Evolutionary conservation across 2,329 filamentous ascomycete species (phyloP).

Genomic region (Colletotrichum lindemuthianum): DNA sequence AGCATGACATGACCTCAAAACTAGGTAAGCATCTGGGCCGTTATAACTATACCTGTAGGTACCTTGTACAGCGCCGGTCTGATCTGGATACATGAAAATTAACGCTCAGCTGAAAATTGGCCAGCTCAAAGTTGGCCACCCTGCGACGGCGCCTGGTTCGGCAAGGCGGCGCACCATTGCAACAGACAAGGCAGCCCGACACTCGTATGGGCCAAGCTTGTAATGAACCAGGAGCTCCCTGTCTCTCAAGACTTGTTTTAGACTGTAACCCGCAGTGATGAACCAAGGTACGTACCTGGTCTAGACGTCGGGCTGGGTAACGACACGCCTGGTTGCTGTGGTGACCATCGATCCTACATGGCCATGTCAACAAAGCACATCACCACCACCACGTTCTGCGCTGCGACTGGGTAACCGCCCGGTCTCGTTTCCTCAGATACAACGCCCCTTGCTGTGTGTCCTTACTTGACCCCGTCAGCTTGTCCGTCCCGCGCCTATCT

Average conservation of each 20-base stretch:
- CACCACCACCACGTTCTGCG: conserved; percentile 24
- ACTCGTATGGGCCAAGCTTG: too few species aligned
- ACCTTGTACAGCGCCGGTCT: too few species aligned
- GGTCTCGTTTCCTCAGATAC: conserved; percentile 41
- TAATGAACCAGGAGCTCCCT: background rate
- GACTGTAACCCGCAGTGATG: background rate
- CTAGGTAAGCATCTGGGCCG: too few species aligned
- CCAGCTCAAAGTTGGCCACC: conserved; percentile 21
- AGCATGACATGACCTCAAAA: too few species aligned
- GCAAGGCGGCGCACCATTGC: background rate
- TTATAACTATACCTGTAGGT: too few species aligned
- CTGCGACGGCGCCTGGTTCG: conserved; percentile 14
- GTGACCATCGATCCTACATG: conserved; percentile 35
- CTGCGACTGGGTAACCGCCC: conserved; percentile 38
- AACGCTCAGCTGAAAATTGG: conserved; percentile 13
- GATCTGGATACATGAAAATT: too few species aligned
- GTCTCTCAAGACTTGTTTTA: conserved; percentile 1
- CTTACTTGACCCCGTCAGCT: conserved; percentile 11
- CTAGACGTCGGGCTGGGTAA: background rate
- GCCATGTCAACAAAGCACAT: conserved; percentile 44
- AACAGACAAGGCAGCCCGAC: too few species aligned
- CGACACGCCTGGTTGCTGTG: conserved; percentile 43
- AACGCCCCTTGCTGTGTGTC: conserved; percentile 15
- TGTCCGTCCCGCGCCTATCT: conserved; percentile 3
- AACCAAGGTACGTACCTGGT: background rate